phyloP scores from a whole-genome alignment of 2,329 filamentous ascomycete species.

The Aspergillus udagawae region DNA sequence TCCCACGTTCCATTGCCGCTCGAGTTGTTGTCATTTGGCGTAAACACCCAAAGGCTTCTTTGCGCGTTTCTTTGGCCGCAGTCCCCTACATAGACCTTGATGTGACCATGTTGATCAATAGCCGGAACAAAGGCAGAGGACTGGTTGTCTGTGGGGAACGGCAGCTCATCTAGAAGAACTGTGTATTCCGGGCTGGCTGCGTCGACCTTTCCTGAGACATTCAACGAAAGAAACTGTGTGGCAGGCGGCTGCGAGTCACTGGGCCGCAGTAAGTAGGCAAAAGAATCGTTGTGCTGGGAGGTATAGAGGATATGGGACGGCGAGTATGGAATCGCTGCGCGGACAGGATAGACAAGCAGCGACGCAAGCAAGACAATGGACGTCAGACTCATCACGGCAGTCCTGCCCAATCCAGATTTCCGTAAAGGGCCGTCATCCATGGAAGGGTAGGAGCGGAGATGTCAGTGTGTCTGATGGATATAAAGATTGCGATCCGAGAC shows the following conservation, averaged over 20 bases:
- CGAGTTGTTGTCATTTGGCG: constrained; percentile 40
- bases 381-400: constrained; percentile 9
- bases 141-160: constrained; percentile 38
- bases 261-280: constrained; percentile 68
- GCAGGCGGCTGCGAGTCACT: constrained; percentile 42
- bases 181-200: constrained; percentile 40
- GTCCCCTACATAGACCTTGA: constrained; percentile 70
- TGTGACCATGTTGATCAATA: constrained; percentile 62
- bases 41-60: constrained; percentile 65
- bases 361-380: constrained; percentile 16
- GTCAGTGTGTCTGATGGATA: constrained; percentile 3
- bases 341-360: constrained; percentile 16
- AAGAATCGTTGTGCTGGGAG: constrained; percentile 47
- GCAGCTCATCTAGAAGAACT: constrained; percentile 23
- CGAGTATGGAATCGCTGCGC: constrained; percentile 64
- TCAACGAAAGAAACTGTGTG: constrained; percentile 59
- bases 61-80: constrained; percentile 55
- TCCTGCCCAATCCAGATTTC: constrained; percentile 10
- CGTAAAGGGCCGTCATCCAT: constrained; percentile 15
- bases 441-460: background rate
- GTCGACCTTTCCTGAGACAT: constrained; percentile 58
- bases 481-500: constrained; percentile 5
- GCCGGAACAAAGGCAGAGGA: constrained; percentile 65
- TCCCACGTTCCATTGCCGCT: constrained; percentile 55
- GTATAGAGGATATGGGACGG: constrained; percentile 67